Base-by-base conservation (phyloP, 345 rosid species). In the Brassica carinata region DNA sequence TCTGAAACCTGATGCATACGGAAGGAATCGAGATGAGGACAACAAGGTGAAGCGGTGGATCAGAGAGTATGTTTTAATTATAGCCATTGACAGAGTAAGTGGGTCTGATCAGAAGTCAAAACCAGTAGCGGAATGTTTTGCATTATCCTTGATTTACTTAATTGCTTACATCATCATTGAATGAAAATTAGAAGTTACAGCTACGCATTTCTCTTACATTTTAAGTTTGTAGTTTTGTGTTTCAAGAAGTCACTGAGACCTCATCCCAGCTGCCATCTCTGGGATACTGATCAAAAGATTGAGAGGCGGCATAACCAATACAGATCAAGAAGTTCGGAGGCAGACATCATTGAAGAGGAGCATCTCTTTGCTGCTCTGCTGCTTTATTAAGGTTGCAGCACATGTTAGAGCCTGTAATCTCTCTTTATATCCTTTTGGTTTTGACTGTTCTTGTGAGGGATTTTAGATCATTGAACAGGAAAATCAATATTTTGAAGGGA, bases 351-450 rank as follows among this genome's bases (percentile, higher is more conserved):
- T 58, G 92, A 92, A 86, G 97, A 94, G 80, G 96, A 89, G 45
- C 98, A 92, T 78, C 91, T 94, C 82, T 86, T 89, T 19, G 23
- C 23, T 19, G 23, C 23, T 19, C 23, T 26, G 96, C 94, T 67
- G 97, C 98, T n/a, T n/a, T 66, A 88, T 92, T 81, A 94, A 94
- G 73, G 97, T 96, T 9, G 93, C 96, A 0, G 98, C 97, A 23
- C 90, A 89, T 72, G 78, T 90, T 70, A 83, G 94, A 71, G 97
- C 90, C 10, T 84, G 87, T 18, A 90, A 85, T 72, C 83, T 94
- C 70, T 82, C 89, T 9, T 96, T 94, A 85, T 84, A 88, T 72
- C 43, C 23, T 59, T 36, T n/a, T 26, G 6, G 2, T 17, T 58
- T 34, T 17, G 7, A 13, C 40, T 19, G 36, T 67, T 84, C 64